Percentiles rank a stretch among this genome's conserved stretches.
Conservation (phyloP, 768 basidiomycete species). For the Cyclocybe cylindracea region DNA sequence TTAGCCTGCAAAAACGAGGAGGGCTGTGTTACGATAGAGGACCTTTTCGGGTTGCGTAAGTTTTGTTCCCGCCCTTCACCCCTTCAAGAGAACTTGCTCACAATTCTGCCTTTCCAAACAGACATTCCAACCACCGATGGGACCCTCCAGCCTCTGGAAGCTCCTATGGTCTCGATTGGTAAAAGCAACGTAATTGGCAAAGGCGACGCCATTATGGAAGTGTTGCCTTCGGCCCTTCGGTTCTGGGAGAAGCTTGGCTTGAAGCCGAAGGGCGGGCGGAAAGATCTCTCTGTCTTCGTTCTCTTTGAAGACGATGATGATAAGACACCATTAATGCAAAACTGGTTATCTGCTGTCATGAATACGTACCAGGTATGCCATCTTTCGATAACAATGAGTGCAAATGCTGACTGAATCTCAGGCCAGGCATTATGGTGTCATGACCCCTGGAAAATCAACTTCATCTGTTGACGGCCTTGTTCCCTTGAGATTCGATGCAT, state of each 20-base stretch:
- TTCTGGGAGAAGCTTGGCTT: conserved; percentile 89
- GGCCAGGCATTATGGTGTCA: conserved; percentile 62
- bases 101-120: too few species aligned
- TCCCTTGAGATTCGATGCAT: conserved; percentile 61
- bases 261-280: conserved; percentile 66
- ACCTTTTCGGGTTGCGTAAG: conserved; percentile 45
- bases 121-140: neutral
- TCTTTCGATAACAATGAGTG: too few species aligned
- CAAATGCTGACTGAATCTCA: conserved; percentile 23
- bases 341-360: conserved; percentile 60
- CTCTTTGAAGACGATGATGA: conserved; percentile 65
- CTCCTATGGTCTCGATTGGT: conserved; percentile 64
- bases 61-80: conserved; percentile 1
- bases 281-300: conserved; percentile 69
- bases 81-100: neutral
- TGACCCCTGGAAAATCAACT: conserved; percentile 52
- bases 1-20: conserved; percentile 28
- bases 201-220: conserved; percentile 66
- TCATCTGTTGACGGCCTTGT: conserved; percentile 58
- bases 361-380: conserved; percentile 58
- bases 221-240: conserved; percentile 67
- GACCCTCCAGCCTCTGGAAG: conserved; percentile 34
- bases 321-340: conserved; percentile 41
- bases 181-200: conserved; percentile 69
- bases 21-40: conserved; percentile 41